These are phyloP conservation scores for Paxillus ammoniavirescens DNA, from an alignment of 768 basidiomycete species.

Conservation along the genomic window DNA sequence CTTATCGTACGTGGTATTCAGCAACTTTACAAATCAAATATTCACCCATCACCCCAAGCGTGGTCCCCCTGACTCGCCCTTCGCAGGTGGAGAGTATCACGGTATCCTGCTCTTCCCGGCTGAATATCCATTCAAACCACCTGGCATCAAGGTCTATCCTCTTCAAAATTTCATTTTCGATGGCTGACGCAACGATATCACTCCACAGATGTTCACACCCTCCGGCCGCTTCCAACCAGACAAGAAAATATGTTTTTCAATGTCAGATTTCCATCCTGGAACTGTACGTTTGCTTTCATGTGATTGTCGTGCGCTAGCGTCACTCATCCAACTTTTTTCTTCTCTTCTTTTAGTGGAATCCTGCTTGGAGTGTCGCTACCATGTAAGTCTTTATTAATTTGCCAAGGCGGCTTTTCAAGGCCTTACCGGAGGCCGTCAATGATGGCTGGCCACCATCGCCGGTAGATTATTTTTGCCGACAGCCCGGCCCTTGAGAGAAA, in stretches of 20 bases:
- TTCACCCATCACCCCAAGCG: constrained; percentile 47
- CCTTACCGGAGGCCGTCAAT: constrained; percentile 9
- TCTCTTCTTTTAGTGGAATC: constrained; percentile 72
- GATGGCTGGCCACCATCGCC: constrained; percentile 2
- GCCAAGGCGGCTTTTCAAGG: constrained; percentile 1
- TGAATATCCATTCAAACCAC: constrained; percentile 96
- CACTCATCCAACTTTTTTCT: not conserved
- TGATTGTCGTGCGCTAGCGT: not conserved
- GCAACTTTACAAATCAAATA: not conserved
- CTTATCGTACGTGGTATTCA: constrained; percentile 66
- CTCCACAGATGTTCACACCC: constrained; percentile 81
- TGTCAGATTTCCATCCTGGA: constrained; percentile 94
- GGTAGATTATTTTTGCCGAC: constrained; percentile 16
- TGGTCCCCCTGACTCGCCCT: constrained; percentile 93
- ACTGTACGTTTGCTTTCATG: constrained; percentile 51
- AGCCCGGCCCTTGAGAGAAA: not conserved
- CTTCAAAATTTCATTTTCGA: constrained; percentile 2
- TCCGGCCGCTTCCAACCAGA: constrained; percentile 89
- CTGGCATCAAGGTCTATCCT: constrained; percentile 82
- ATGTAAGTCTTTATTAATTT: constrained; percentile 56
- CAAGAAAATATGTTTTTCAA: constrained; percentile 96
- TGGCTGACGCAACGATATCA: constrained; percentile 5
- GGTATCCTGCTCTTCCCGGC: constrained; percentile 89
- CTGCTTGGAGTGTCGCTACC: constrained; percentile 92
- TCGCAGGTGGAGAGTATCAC: constrained; percentile 89